phyloP scores from a whole-genome alignment of 352 stramenopile genomes.

The Sclerospora graminicola region DNA sequence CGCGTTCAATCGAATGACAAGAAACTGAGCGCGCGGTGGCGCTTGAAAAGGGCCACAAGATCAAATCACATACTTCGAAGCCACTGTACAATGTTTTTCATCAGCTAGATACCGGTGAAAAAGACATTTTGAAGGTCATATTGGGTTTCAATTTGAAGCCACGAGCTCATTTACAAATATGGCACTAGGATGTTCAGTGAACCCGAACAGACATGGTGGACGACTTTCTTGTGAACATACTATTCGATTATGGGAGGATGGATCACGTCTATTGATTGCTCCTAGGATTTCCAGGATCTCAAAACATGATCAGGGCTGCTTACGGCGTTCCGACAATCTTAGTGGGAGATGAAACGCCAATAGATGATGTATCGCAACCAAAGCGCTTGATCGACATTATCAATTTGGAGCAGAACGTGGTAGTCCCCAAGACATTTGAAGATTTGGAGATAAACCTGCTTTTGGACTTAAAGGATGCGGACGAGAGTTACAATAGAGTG shows the following conservation, averaged over 20 bases:
- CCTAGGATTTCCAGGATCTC: conserved; percentile 75
- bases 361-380: background rate
- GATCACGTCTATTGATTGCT: too few species aligned
- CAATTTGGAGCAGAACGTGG: conserved; percentile 48
- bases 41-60: conserved; percentile 33
- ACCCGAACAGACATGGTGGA: too few species aligned
- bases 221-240: too few species aligned
- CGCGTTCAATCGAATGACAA: conserved; percentile 45
- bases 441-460: too few species aligned
- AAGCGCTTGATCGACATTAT: conserved; percentile 17
- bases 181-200: too few species aligned
- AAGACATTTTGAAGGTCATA: conserved; percentile 87
- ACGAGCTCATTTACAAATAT: too few species aligned
- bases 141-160: too few species aligned
- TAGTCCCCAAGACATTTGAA: conserved; percentile 56
- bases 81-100: too few species aligned
- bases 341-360: conserved; percentile 58
- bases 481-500: too few species aligned
- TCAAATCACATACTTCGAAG: conserved; percentile 44
- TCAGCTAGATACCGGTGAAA: conserved; percentile 81
- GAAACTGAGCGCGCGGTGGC: too few species aligned
- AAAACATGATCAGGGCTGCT: conserved; percentile 74
- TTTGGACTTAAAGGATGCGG: too few species aligned
- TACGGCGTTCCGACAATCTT: conserved; percentile 82
- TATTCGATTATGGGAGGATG: too few species aligned